phyloP scores from a whole-genome alignment of 495 filamentous ascomycete genomes.

The Penicillium diatomitis region DNA sequence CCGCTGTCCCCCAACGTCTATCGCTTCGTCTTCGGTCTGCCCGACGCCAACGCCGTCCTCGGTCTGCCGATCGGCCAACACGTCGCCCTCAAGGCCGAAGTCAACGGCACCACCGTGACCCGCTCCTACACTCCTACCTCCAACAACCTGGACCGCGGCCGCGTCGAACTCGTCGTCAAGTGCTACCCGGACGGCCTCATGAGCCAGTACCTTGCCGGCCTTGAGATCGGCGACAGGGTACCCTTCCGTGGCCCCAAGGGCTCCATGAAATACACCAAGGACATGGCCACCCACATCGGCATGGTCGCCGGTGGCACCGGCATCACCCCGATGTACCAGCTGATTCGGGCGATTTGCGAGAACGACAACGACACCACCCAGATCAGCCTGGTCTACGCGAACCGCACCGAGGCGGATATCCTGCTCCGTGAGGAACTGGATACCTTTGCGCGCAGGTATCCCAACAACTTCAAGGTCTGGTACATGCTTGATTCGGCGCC shows the following conservation, averaged over 20 bases:
- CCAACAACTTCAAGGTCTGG: constrained; percentile 34
- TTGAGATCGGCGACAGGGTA: constrained; percentile 30
- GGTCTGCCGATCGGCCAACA: constrained; percentile 47
- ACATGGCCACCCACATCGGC: constrained; percentile 20
- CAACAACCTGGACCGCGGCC: constrained; percentile 36
- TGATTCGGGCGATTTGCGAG: constrained; percentile 44
- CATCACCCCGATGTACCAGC: constrained; percentile 49
- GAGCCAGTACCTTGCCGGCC: constrained; percentile 28
- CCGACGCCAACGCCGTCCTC: constrained; percentile 26
- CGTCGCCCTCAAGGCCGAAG: constrained; percentile 34
- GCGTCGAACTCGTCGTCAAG: constrained; percentile 34
- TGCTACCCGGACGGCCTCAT: constrained; percentile 32
- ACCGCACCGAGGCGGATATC: constrained; percentile 32
- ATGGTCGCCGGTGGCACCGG: constrained; percentile 45
- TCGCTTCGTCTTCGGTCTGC: constrained; percentile 40
- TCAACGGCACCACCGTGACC: constrained; percentile 32
- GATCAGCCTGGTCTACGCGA: constrained; percentile 40
- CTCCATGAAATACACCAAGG: constrained; percentile 29
- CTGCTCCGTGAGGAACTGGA: constrained; percentile 38
- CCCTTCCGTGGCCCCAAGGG: constrained; percentile 39
- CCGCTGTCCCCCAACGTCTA: constrained; percentile 38
- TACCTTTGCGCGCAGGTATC: constrained; percentile 31
- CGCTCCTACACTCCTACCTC: constrained; percentile 39
- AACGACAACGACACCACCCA: constrained; percentile 39
- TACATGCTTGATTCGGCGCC: constrained; percentile 35